These are phyloP conservation scores for Geotrichum reessii DNA, from an alignment of 1,139 yeast species.

Conservation along the genomic window DNA sequence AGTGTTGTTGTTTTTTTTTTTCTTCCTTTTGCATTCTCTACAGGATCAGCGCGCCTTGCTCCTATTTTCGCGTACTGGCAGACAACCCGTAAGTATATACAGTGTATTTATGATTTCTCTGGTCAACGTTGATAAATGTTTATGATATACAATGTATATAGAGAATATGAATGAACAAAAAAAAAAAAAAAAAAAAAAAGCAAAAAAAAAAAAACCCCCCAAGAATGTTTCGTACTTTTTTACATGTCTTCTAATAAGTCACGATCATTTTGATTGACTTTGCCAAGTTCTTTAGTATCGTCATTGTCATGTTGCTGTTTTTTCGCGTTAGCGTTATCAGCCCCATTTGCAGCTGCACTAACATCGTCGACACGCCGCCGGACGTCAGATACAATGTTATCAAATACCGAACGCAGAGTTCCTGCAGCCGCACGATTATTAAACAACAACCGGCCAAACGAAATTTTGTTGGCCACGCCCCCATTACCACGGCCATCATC, in stretches of 20 bases:
- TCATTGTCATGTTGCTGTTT: not conserved
- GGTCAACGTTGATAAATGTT: not conserved
- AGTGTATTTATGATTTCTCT: too few species aligned
- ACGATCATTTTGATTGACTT: slow-evolving; percentile 36
- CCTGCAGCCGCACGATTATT: slow-evolving; percentile 34
- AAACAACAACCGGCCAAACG: not conserved
- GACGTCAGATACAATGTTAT: slow-evolving; percentile 85
- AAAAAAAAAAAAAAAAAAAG: not conserved
- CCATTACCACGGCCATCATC: slow-evolving; percentile 22
- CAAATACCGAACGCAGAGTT: slow-evolving; percentile 81
- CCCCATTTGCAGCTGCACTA: slow-evolving; percentile 32
- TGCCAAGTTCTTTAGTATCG: slow-evolving; percentile 16
- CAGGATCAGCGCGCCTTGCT: too few species aligned
- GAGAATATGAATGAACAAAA: too few species aligned
- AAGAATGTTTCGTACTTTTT: not conserved
- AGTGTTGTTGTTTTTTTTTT: too few species aligned
- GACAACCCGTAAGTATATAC: too few species aligned
- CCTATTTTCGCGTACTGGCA: too few species aligned
- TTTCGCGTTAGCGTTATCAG: slow-evolving; percentile 22
- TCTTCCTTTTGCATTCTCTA: too few species aligned
- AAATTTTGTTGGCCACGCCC: slow-evolving; percentile 1
- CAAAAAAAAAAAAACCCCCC: slow-evolving; percentile 8
- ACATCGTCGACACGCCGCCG: slow-evolving; percentile 75
- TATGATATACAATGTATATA: not conserved
- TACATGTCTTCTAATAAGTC: slow-evolving; percentile 34